Evolutionary conservation across 2,329 filamentous ascomycete genomes (phyloP), one percentile per base, ranked within the genome.

Genomic region (Nannizziopsis barbatae): DNA sequence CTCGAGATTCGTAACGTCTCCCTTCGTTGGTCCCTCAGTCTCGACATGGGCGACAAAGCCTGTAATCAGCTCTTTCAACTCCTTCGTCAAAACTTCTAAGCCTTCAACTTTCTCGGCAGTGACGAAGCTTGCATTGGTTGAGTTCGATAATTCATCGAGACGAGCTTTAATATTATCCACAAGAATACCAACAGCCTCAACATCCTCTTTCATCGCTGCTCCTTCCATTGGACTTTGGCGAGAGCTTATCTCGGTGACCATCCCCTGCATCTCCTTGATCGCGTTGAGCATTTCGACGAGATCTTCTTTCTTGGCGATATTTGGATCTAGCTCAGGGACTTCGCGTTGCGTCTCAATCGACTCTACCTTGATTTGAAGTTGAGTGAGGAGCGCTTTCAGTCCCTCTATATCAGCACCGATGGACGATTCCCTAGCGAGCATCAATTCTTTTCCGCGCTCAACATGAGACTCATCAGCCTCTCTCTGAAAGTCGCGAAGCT

Each of bases 141-240:
- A 72, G 20, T 77, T 63, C 4, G 65, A 77, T 43, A 94, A 77
- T 51, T 94, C 88, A 50, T 95, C 90, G 8, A 96, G 71, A 41
- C 85, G 85, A 4, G 83, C 80, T 63, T 95, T 95, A 30, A 88
- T 89, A 62, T 94, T 95, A 37, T 84, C 80, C 10, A 96, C 74
- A 42, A 96, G 80, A 0, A 84, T 93, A 65, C 95, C 90, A 50
- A 96, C 89, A 9, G 87, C 87, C 52, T 90, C 80, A 0, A 89
- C 86, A 57, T 96, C 89, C 55, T 95, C 87, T 61, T 86, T 86
- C 30, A 75, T 80, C 5, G 83, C 81, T 2, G 73, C 63, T 33
- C 80, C 79, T 11, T 68, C 61, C 9, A 55, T 53, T 5, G 42
- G 45, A 10, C 35, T 33, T 35, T 52, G 51, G 22, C 45, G 53